Evolutionary conservation across 257 asterid genomes (phyloP).

Genomic region (Fraxinus quadrangulata): DNA sequence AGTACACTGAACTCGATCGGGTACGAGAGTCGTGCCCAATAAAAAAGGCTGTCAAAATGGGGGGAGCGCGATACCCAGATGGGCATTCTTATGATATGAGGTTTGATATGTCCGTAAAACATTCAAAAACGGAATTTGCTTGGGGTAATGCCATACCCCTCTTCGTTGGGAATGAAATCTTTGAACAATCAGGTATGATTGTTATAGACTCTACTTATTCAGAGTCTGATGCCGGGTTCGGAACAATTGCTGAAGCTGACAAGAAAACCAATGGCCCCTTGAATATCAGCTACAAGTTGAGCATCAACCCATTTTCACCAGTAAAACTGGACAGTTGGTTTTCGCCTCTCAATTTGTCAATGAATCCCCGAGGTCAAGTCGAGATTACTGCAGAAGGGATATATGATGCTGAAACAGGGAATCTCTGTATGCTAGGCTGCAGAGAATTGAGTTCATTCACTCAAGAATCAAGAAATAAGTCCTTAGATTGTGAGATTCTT

Average conservation of each 20-base stretch:
- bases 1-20: slow-evolving; percentile 46
- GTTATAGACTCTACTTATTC: not conserved
- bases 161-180: slow-evolving; percentile 41
- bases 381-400: slow-evolving; percentile 63
- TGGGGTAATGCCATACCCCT: slow-evolving; percentile 57
- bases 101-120: slow-evolving; percentile 43
- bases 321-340: not conserved
- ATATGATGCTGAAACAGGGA: slow-evolving; percentile 49
- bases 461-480: not conserved
- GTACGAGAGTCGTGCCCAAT: slow-evolving; percentile 34
- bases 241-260: slow-evolving; percentile 14
- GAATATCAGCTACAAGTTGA: slow-evolving; percentile 57
- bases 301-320: slow-evolving; percentile 5
- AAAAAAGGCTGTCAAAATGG: slow-evolving; percentile 24
- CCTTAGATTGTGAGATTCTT: slow-evolving; percentile 57
- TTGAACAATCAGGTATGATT: not conserved
- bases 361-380: not conserved
- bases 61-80: slow-evolving; percentile 41
- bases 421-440: slow-evolving; percentile 78
- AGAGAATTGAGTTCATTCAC: slow-evolving; percentile 28
- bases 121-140: slow-evolving; percentile 22
- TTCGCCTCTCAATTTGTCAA: slow-evolving; percentile 24
- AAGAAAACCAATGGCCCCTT: not conserved
- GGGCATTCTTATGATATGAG: slow-evolving; percentile 53
- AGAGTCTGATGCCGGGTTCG: not conserved